A percentile compares a stretch with the other conserved stretches of the same genome.
These are phyloP conservation scores for Penicillium robsamsonii DNA, from an alignment of 495 filamentous ascomycete species.

Conservation along the genomic window DNA sequence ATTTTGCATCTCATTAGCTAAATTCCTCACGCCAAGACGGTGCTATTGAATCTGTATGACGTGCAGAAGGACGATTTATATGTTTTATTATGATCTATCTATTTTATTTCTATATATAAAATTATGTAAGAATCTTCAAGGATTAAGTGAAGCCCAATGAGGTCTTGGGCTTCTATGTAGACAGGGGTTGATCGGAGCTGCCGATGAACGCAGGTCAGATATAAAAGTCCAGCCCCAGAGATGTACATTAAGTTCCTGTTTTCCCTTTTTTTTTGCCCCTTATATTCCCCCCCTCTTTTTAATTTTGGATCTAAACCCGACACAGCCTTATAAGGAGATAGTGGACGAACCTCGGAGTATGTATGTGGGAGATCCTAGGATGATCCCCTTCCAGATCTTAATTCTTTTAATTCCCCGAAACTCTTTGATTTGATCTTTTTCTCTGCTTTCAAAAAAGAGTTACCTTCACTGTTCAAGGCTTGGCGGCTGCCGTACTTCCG, in stretches of 20 bases:
- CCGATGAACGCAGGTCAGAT: constrained; percentile 30
- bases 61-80: background rate
- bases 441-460: constrained; percentile 1
- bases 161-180: constrained; percentile 11
- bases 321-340: constrained; percentile 8
- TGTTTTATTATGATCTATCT: background rate
- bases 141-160: background rate
- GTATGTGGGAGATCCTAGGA: constrained; percentile 1
- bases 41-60: background rate
- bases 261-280: background rate
- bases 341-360: background rate
- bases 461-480: constrained; percentile 12
- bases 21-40: background rate
- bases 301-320: background rate
- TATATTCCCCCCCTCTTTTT: background rate
- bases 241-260: background rate
- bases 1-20: background rate
- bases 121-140: background rate
- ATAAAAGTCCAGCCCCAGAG: constrained; percentile 8
- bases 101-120: background rate
- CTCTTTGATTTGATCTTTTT: background rate
- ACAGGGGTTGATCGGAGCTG: constrained; percentile 20
- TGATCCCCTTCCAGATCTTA: background rate
- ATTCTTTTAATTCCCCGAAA: background rate
- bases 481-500: constrained; percentile 24